Percentiles rank a stretch among this genome's conserved stretches.
These are phyloP conservation scores for Fusarium tuaranense DNA, from an alignment of 2,329 filamentous ascomycete species.

Conservation along the genomic window DNA sequence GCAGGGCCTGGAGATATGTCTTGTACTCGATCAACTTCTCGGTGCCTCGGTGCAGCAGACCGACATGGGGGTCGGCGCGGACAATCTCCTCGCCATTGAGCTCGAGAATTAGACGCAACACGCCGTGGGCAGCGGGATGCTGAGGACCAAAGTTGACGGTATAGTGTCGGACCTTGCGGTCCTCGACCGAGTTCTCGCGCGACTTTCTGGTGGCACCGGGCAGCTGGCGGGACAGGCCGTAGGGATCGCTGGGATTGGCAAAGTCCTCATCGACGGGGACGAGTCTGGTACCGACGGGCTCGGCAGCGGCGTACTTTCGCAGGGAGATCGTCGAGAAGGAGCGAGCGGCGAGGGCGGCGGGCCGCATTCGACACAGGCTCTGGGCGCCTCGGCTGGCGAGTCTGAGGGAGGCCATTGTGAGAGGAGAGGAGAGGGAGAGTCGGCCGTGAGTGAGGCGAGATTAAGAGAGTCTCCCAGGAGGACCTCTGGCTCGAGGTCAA, in stretches of 20 bases:
- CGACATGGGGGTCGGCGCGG: slow-evolving; percentile 95
- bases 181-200: slow-evolving; percentile 61
- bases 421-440: slow-evolving; percentile 39
- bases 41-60: slow-evolving; percentile 93
- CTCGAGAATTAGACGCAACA: slow-evolving; percentile 96
- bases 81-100: slow-evolving; percentile 98
- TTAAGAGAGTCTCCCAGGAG: slow-evolving; percentile 46
- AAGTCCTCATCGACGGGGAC: slow-evolving; percentile 76
- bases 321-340: slow-evolving; percentile 74
- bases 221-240: slow-evolving; percentile 58
- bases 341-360: slow-evolving; percentile 59
- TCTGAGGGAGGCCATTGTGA: slow-evolving; percentile 78
- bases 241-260: slow-evolving; percentile 62
- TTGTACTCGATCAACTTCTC: slow-evolving; percentile 99
- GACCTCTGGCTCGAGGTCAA: slow-evolving; percentile 53
- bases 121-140: slow-evolving; percentile 97
- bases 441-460: slow-evolving; percentile 45
- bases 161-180: slow-evolving; percentile 96
- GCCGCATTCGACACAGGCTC: slow-evolving; percentile 69
- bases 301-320: slow-evolving; percentile 71
- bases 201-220: slow-evolving; percentile 58
- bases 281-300: slow-evolving; percentile 67
- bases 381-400: slow-evolving; percentile 78
- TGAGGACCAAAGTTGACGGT: slow-evolving; percentile 99
- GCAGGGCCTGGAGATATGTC: slow-evolving; percentile 96